phyloP scores from a whole-genome alignment of 139 green algal genomes.

The Micromonas pusilla region DNA sequence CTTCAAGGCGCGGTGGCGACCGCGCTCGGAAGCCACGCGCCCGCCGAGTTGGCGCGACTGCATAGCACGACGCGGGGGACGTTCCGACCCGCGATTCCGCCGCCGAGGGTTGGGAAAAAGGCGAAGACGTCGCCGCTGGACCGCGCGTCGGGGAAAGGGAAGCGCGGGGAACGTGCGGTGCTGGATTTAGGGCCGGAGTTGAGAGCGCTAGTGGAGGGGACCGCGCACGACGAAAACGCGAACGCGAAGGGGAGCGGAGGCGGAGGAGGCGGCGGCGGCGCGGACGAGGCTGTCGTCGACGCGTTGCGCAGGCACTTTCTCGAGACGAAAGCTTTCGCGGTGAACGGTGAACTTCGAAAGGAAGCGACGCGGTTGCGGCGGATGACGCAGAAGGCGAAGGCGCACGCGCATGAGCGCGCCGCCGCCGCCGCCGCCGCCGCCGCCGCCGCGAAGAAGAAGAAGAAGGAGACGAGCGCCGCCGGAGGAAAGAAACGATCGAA shows the following conservation, averaged over 20 bases:
- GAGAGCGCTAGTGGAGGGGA: no score
- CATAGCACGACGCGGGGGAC: background rate
- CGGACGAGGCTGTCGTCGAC: background rate
- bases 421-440: no score
- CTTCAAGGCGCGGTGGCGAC: slow-evolving; percentile 1
- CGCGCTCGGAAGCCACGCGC: slow-evolving; percentile 11
- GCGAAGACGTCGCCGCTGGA: background rate
- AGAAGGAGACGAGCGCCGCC: background rate
- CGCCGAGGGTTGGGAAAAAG: background rate
- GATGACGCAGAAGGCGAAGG: background rate
- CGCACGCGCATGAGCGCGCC: background rate
- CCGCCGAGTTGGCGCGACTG: background rate
- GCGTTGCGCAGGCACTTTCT: background rate
- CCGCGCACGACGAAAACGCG: background rate
- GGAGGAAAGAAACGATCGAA: background rate
- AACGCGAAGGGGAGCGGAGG: no score
- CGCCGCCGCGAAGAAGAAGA: background rate
- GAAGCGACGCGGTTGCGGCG: background rate
- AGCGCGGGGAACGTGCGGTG: background rate
- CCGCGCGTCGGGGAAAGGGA: no score
- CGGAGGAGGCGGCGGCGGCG: no score
- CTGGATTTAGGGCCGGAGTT: no score
- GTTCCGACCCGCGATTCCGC: background rate
- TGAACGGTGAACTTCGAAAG: background rate
- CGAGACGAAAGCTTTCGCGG: background rate